Conservation (phyloP, 176 grass and related monocot genomes). For the Themeda triandra region DNA sequence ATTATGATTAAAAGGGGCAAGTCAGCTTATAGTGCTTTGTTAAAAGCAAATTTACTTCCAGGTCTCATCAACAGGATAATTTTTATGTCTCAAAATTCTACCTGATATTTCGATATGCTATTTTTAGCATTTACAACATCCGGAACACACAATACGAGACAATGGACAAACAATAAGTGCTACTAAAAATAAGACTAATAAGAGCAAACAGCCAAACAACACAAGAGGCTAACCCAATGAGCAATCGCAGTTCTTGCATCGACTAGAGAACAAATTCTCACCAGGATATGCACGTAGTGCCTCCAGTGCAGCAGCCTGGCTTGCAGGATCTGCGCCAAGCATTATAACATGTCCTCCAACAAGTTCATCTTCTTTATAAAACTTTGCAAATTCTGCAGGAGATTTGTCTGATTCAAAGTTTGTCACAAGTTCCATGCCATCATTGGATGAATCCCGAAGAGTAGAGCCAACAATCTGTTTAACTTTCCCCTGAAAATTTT, state of each 20-base stretch:
- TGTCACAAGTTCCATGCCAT: conserved; percentile 49
- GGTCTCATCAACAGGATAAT: not conserved
- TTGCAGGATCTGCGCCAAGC: conserved; percentile 80
- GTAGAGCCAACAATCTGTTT: conserved; percentile 98
- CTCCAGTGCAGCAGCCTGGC: conserved; percentile 57
- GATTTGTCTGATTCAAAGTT: conserved; percentile 94
- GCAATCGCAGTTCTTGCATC: not conserved
- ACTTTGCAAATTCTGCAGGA: conserved; percentile 54
- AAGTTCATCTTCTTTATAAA: conserved; percentile 68
- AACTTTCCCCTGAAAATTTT: conserved; percentile 65
- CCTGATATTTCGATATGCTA: not conserved
- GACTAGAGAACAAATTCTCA: conserved; percentile 30
- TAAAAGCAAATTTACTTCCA: not conserved
- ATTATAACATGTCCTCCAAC: conserved; percentile 87
- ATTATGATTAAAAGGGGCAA: not conserved
- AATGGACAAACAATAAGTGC: not conserved
- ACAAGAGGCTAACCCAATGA: conserved; percentile 11
- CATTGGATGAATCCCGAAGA: conserved; percentile 53
- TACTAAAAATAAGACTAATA: not conserved
- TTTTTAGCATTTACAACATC: not conserved
- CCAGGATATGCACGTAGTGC: conserved; percentile 78
- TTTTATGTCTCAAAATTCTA: not conserved
- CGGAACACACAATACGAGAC: not conserved
- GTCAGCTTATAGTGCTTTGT: not conserved
- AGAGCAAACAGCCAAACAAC: not conserved